phyloP scores from a whole-genome alignment of 495 filamentous ascomycete genomes.

The Umbilicaria muhlenbergii region DNA sequence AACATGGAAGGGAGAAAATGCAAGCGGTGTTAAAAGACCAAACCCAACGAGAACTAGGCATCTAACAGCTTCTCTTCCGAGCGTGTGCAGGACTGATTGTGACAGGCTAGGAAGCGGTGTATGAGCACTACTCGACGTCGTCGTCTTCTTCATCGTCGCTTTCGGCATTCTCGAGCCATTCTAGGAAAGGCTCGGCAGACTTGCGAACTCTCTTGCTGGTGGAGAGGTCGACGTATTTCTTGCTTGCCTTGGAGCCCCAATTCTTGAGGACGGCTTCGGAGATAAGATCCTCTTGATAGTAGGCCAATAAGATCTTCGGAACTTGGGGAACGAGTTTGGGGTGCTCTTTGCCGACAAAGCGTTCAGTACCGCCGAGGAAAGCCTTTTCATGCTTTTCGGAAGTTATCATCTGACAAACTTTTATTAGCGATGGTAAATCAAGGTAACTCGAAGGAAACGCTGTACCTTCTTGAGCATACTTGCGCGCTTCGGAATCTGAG shows the following conservation, averaged over 20 bases:
- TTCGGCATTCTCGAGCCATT: conserved; percentile 84
- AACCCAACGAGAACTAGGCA: too few relatives aligned
- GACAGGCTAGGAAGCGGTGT: conserved; percentile 2
- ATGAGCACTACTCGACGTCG: conserved; percentile 5
- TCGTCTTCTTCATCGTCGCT: conserved; percentile 65
- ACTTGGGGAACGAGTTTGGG: conserved; percentile 64
- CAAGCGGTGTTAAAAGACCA: too few relatives aligned
- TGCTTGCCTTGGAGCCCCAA: conserved; percentile 89
- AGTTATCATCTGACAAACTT: conserved; percentile 46
- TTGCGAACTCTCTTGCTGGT: conserved; percentile 94
- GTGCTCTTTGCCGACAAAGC: conserved; percentile 72
- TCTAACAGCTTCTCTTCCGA: too few relatives aligned
- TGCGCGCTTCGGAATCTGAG: conserved; percentile 70
- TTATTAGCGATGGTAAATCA: background rate
- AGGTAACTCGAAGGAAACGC: conserved; percentile 8
- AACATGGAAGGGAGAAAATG: too few relatives aligned
- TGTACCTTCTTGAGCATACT: conserved; percentile 69
- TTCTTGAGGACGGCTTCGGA: conserved; percentile 75
- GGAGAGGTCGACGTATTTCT: conserved; percentile 83
- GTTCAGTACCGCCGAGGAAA: conserved; percentile 91
- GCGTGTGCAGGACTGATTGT: too few relatives aligned
- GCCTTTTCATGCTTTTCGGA: conserved; percentile 92
- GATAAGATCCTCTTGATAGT: conserved; percentile 79
- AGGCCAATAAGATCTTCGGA: conserved; percentile 68
- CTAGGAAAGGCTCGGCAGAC: conserved; percentile 81